Percentiles rank a stretch among this genome's conserved stretches.
Evolutionary conservation across 2,329 filamentous ascomycete genomes (phyloP).

Genomic region (Chaetomiaceae sp.): DNA sequence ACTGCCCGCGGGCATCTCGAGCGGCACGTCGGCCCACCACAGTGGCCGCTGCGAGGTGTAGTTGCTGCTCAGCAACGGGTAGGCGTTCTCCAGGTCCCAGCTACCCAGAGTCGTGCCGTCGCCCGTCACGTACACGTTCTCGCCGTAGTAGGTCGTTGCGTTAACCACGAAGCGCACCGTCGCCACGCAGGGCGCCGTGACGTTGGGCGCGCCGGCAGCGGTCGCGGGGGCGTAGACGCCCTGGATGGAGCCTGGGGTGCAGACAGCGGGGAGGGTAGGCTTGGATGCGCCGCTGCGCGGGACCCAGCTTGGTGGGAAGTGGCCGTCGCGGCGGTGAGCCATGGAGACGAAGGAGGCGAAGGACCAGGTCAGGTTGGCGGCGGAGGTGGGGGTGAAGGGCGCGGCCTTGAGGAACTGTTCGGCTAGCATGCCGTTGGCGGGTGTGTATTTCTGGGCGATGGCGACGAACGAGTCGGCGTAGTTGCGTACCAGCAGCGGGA

Average conservation of each 20-base stretch:
- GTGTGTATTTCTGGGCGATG: conserved; percentile 59
- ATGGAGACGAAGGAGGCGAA: conserved; percentile 47
- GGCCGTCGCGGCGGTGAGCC: conserved; percentile 35
- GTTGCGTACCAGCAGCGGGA: conserved; percentile 50
- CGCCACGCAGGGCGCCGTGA: conserved; percentile 30
- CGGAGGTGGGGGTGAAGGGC: conserved; percentile 38
- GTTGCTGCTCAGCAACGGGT: conserved; percentile 36
- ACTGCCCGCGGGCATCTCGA: conserved; percentile 32
- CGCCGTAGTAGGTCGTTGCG: conserved; percentile 42
- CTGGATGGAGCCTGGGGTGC: conserved; percentile 24
- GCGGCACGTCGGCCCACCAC: conserved; percentile 39
- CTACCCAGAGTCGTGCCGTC: conserved; percentile 38
- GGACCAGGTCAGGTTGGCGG: conserved; percentile 48
- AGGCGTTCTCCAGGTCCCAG: conserved; percentile 38
- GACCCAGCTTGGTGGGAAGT: conserved; percentile 31
- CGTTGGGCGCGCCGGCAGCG: conserved; percentile 33
- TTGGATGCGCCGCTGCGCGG: conserved; percentile 19
- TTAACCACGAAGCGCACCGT: conserved; percentile 43
- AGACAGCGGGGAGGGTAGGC: conserved; percentile 26
- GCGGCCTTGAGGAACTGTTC: conserved; percentile 45
- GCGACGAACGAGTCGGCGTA: conserved; percentile 58
- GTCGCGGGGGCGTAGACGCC: conserved; percentile 33
- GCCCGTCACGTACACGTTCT: conserved; percentile 43
- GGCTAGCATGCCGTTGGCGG: conserved; percentile 55
- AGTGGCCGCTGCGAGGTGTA: conserved; percentile 41